Base-by-base conservation (phyloP, 1,139 yeast species). In the Candida labiduridarum region DNA sequence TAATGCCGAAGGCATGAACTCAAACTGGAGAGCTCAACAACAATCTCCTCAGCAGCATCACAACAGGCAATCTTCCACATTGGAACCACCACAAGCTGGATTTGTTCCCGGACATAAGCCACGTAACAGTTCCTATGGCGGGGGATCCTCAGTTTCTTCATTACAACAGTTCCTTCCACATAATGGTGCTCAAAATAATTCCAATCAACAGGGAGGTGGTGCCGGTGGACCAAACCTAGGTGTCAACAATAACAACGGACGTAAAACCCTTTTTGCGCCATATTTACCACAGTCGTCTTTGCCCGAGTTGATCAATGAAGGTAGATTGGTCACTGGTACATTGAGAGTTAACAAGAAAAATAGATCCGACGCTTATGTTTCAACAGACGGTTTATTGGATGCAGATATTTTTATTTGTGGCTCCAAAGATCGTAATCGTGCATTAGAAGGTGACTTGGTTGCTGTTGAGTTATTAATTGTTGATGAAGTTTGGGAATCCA, bases 371-470 rank as follows among this genome's bases (percentile, higher is more conserved):
- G 99, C 99, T 1, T 94, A 95, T 69, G 98, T 94, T 15, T 86
- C 97, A 4, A 94, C 98, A 0, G 97, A 92, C 65, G 97, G 97
- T 2, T 79, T 92, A 42, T 78, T 94, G 56, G 99, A 94, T 69
- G 96, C 98, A 0, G 99, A 94, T 68, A 90, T 94, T 55, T 94
- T 91, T 65, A 94, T 94, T 58, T 95, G 98, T 74, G 99, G 99
- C 11, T 92, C 98, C n/a, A 94, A 94, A 67, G 99, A 94, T 69
- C 89, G 99, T 66, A 94, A 94, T 69, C 85, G 99, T 65, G 98
- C 99, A 10, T 76, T 94, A 49, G 99, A 94, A 70, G 97, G 98
- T 49, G 99, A 94, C 66, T 74, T 90, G 52, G 99, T 94, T 34
- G 99, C 99, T 0, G 91, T 94, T 19, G 99, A 94, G 67, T 78